These are phyloP conservation scores for Cercophora scortea DNA, from an alignment of 495 filamentous ascomycete genomes.

Conservation along the genomic window DNA sequence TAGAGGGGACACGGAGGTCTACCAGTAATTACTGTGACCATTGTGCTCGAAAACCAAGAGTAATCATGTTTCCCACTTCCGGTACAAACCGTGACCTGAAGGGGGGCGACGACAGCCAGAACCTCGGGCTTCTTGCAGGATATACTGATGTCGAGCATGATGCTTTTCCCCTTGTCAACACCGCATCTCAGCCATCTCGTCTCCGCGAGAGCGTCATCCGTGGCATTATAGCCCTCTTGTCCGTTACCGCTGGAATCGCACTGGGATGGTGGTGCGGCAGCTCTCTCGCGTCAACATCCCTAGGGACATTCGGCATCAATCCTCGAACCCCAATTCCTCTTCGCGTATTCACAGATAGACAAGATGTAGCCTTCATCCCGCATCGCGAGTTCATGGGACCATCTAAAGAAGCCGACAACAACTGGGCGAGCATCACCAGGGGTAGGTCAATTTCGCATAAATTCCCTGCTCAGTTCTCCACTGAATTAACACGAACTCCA, in stretches of 20 bases:
- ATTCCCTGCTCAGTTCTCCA: too few relatives aligned
- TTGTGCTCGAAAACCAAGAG: too few relatives aligned
- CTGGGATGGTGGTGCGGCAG: not conserved
- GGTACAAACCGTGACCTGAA: too few relatives aligned
- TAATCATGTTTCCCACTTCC: too few relatives aligned
- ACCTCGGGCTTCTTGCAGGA: too few relatives aligned
- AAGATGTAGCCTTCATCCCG: not conserved
- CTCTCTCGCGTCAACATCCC: not conserved
- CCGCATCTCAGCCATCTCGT: not conserved
- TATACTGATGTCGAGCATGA: too few relatives aligned
- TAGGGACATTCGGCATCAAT: conserved; percentile 1
- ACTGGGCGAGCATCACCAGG: not conserved
- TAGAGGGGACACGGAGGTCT: too few relatives aligned
- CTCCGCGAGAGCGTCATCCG: not conserved
- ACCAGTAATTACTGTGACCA: too few relatives aligned
- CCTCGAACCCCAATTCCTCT: not conserved
- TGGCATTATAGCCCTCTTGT: not conserved
- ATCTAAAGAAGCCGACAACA: not conserved
- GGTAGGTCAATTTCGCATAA: not conserved
- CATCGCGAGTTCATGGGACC: conserved; percentile 1
- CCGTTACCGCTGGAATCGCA: not conserved
- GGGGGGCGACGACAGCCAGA: too few relatives aligned
- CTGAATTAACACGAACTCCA: not conserved
- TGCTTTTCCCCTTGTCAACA: too few relatives aligned
- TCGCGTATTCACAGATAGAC: not conserved